Conservation (phyloP, 2,329 filamentous ascomycete species). For the Scedosporium boydii region DNA sequence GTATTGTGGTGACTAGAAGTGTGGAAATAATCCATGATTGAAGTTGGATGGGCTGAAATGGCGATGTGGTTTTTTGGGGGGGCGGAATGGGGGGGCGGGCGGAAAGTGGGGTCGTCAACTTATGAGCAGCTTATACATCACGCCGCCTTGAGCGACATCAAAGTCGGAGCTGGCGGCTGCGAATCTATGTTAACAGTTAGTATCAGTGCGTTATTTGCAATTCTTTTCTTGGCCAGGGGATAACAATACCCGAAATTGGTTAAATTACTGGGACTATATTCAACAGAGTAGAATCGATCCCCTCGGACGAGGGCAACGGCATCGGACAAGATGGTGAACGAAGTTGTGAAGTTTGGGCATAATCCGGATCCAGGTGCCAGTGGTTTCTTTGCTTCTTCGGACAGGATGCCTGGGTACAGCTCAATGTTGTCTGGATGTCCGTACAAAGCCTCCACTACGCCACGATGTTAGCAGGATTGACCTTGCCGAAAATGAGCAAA, state of each 20-base stretch:
- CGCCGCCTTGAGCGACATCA: conserved; percentile 11
- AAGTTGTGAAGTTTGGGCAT: conserved; percentile 57
- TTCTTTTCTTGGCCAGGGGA: background rate
- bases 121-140: conserved; percentile 16
- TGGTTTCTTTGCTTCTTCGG: conserved; percentile 57
- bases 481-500: background rate
- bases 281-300: conserved; percentile 53
- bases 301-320: conserved; percentile 61
- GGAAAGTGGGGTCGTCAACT: no score
- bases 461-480: background rate
- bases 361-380: conserved; percentile 59
- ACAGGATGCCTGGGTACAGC: conserved; percentile 55
- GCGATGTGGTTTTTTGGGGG: no score
- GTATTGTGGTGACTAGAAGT: no score
- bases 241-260: conserved; percentile 16
- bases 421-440: conserved; percentile 53
- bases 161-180: conserved; percentile 3
- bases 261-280: conserved; percentile 28
- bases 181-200: background rate
- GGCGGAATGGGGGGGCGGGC: no score
- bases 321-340: conserved; percentile 59
- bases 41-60: no score
- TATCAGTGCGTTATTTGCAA: background rate
- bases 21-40: no score
- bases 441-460: conserved; percentile 31